These are phyloP conservation scores for Dendrocalamus sinicus DNA, from an alignment of 176 grass and related monocot genomes.

Conservation along the genomic window DNA sequence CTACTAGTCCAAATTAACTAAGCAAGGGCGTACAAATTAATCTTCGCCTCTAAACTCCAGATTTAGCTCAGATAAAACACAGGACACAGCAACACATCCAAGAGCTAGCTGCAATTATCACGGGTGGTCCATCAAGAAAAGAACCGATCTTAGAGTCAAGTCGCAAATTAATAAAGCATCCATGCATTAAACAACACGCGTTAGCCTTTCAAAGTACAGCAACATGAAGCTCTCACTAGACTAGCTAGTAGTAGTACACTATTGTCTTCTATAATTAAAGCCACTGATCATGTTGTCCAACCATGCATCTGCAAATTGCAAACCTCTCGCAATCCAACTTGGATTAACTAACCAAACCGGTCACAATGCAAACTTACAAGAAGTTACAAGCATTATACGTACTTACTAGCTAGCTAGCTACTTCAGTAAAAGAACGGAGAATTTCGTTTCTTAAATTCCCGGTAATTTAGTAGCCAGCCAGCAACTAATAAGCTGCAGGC, in stretches of 20 bases:
- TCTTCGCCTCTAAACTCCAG: constrained; percentile 28
- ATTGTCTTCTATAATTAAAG: constrained; percentile 36
- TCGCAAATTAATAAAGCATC: constrained; percentile 45
- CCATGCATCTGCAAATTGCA: constrained; percentile 4
- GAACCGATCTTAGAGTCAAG: constrained; percentile 24
- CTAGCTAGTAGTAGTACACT: neutral
- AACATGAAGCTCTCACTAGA: constrained; percentile 30
- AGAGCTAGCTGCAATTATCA: constrained; percentile 32
- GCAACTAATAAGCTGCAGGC: constrained; percentile 6
- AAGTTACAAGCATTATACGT: constrained; percentile 5
- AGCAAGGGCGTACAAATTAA: neutral
- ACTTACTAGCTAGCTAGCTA: constrained; percentile 1
- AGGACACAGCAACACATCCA: constrained; percentile 28
- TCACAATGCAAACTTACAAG: constrained; percentile 38
- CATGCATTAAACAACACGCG: constrained; percentile 48
- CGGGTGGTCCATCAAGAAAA: constrained; percentile 41
- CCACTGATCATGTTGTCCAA: constrained; percentile 14
- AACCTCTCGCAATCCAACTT: constrained; percentile 41
- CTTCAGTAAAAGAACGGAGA: neutral
- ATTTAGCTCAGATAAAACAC: constrained; percentile 12
- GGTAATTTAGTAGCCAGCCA: neutral
- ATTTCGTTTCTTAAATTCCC: neutral
- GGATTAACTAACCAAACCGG: constrained; percentile 31
- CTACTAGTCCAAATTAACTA: neutral
- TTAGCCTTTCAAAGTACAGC: constrained; percentile 47